Evolutionary conservation across 2,329 filamentous ascomycete genomes (phyloP).

Genomic region (Phoma sp.): DNA sequence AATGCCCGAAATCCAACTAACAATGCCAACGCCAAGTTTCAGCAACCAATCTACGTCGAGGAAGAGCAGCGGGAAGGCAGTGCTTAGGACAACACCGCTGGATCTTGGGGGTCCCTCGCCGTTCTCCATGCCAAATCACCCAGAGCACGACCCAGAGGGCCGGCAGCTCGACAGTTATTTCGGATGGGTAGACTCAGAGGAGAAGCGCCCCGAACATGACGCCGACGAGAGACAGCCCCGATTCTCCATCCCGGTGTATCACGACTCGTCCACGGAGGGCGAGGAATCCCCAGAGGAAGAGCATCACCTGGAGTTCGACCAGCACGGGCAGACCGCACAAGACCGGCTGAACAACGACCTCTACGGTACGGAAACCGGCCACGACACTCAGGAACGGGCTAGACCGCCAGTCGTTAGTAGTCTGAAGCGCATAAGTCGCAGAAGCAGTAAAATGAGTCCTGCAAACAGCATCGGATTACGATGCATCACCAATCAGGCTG

Average conservation of each 20-base stretch:
- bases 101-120: not conserved
- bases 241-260: not conserved
- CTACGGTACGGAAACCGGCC: not conserved
- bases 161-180: not conserved
- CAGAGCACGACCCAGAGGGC: not conserved
- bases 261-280: not conserved
- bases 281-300: not conserved
- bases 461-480: too few species aligned
- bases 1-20: too few species aligned
- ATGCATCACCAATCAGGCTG: too few species aligned
- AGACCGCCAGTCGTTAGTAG: not conserved
- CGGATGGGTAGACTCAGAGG: not conserved
- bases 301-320: not conserved
- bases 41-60: too few species aligned
- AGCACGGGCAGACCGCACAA: not conserved
- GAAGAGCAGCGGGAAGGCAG: not conserved
- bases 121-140: slow-evolving; percentile 7
- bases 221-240: not conserved
- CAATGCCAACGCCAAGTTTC: too few species aligned
- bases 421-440: too few species aligned
- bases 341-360: not conserved
- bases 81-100: not conserved
- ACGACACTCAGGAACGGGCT: not conserved
- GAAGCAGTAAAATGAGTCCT: too few species aligned
- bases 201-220: not conserved